Percentiles rank a stretch among this genome's conserved stretches.
These are phyloP conservation scores for Globisporangium apiculatum DNA, from an alignment of 352 stramenopile genomes.

Conservation along the genomic window DNA sequence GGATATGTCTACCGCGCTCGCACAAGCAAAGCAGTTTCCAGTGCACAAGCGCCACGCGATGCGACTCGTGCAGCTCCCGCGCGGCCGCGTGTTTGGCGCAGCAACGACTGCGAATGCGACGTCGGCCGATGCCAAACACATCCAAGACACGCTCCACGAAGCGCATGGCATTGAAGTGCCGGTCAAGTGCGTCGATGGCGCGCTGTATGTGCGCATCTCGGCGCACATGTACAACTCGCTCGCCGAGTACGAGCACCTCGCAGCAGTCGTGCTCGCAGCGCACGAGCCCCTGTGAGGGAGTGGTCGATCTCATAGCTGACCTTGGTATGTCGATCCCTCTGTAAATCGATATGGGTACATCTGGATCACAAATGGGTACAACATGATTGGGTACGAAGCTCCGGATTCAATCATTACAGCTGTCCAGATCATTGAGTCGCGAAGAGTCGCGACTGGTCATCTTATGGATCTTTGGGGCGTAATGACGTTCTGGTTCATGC, in stretches of 20 bases:
- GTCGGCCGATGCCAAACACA: slow-evolving; percentile 83
- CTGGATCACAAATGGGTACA: too few species aligned
- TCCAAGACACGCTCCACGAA: slow-evolving; percentile 88
- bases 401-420: too few species aligned
- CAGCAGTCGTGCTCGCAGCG: slow-evolving; percentile 11
- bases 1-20: slow-evolving; percentile 39
- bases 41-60: slow-evolving; percentile 65
- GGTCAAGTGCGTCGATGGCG: slow-evolving; percentile 87
- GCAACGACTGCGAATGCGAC: slow-evolving; percentile 29
- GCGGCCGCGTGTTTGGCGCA: slow-evolving; percentile 40
- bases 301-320: too few species aligned
- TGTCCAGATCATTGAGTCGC: too few species aligned
- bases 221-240: slow-evolving; percentile 90
- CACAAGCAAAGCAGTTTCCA: slow-evolving; percentile 25
- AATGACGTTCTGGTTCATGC: too few species aligned
- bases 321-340: too few species aligned
- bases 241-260: slow-evolving; percentile 77
- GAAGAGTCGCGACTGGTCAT: too few species aligned
- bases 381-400: too few species aligned
- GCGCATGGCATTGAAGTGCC: slow-evolving; percentile 85
- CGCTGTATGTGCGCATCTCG: slow-evolving; percentile 87
- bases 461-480: too few species aligned
- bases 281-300: neutral
- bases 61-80: slow-evolving; percentile 65
- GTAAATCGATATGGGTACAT: too few species aligned